Conservation (phyloP, 2,329 filamentous ascomycete species). For the Colletotrichum tabaci region DNA sequence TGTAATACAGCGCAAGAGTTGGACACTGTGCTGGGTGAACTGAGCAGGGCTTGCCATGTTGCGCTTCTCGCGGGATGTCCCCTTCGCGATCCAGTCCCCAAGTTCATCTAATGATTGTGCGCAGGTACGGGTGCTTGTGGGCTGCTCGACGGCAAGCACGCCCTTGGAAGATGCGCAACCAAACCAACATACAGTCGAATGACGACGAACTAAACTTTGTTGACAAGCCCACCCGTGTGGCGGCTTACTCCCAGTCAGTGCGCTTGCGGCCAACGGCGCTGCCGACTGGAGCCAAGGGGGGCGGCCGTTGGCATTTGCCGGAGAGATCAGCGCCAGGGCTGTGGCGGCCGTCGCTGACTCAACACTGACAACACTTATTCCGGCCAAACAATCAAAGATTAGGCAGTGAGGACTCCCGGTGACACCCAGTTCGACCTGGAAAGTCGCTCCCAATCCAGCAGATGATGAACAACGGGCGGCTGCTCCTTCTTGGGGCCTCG, state of each 20-base stretch:
- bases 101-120: conserved; percentile 38
- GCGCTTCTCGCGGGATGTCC: conserved; percentile 22
- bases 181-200: conserved; percentile 20
- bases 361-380: conserved; percentile 36
- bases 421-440: conserved; percentile 11
- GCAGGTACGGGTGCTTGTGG: conserved; percentile 12
- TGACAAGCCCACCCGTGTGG: conserved; percentile 30
- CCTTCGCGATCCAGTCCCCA: conserved; percentile 3
- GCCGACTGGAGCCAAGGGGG: conserved; percentile 26
- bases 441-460: conserved; percentile 23
- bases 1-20: background rate
- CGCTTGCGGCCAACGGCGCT: conserved; percentile 38
- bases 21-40: conserved; percentile 18
- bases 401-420: conserved; percentile 6
- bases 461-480: conserved; percentile 8
- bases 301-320: conserved; percentile 27
- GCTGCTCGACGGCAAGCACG: conserved; percentile 34
- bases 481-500: conserved; percentile 19
- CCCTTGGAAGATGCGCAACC: conserved; percentile 27
- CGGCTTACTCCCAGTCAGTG: conserved; percentile 37
- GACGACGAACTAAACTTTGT: conserved; percentile 35
- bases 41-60: conserved; percentile 36
- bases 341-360: conserved; percentile 33
- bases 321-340: conserved; percentile 37
- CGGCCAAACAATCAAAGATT: conserved; percentile 31